A percentile compares a stretch with the other conserved stretches of the same genome.
Conservation (phyloP, 1,284 basidiomycete genomes). For the Malassezia furfur region DNA sequence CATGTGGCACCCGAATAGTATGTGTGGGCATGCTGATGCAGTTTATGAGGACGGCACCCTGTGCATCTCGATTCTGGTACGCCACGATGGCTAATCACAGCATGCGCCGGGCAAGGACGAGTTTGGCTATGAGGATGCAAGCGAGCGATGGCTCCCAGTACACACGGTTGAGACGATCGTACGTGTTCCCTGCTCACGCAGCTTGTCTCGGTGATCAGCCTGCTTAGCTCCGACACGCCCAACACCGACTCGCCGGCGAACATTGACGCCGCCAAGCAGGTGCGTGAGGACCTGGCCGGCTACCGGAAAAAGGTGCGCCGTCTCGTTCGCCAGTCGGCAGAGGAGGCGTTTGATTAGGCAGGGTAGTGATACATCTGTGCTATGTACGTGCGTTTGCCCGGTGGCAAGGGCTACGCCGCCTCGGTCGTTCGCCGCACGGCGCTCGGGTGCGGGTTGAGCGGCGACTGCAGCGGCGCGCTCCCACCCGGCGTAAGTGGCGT, state of each 20-base stretch:
- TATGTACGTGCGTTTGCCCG: background rate
- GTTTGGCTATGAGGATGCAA: slow-evolving; percentile 94
- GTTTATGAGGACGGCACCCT: slow-evolving; percentile 77
- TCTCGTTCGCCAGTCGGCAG: slow-evolving; percentile 42
- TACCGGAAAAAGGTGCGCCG: slow-evolving; percentile 46
- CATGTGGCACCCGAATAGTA: slow-evolving; percentile 99
- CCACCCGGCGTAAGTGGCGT: slow-evolving; percentile 6
- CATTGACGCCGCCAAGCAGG: slow-evolving; percentile 63
- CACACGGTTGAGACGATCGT: slow-evolving; percentile 96
- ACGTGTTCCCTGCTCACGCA: slow-evolving; percentile 52
- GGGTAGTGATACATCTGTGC: slow-evolving; percentile 2
- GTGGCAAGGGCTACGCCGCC: background rate
- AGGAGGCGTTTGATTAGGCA: slow-evolving; percentile 27
- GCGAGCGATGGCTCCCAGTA: slow-evolving; percentile 94
- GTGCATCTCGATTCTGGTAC: slow-evolving; percentile 88
- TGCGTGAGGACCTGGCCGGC: slow-evolving; percentile 39
- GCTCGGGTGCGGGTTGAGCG: background rate
- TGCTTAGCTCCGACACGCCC: slow-evolving; percentile 82
- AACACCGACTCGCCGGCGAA: slow-evolving; percentile 94
- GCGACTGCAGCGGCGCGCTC: slow-evolving; percentile 4
- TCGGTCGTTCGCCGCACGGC: background rate
- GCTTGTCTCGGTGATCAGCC: slow-evolving; percentile 91
- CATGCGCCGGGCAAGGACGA: slow-evolving; percentile 95
- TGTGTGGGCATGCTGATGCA: slow-evolving; percentile 46
- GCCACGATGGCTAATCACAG: slow-evolving; percentile 50